A percentile compares a stretch with the other conserved stretches of the same genome.
phyloP scores from a whole-genome alignment of 208 protist species.

The Wallacemonas collosoma region DNA sequence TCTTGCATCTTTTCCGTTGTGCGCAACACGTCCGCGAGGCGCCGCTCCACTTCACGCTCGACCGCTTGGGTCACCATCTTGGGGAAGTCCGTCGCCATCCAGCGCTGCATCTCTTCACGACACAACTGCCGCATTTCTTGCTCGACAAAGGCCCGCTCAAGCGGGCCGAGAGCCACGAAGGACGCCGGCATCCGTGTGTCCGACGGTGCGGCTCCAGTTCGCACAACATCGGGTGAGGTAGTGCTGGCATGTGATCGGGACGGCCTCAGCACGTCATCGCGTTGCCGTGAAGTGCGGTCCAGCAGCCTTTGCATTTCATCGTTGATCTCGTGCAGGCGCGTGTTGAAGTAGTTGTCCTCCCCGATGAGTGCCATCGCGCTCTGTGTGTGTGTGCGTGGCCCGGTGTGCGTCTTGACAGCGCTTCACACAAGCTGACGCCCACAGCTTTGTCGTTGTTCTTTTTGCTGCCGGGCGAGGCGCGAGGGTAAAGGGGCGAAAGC shows the following conservation, averaged over 20 bases:
- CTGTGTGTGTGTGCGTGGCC: not conserved
- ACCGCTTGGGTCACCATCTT: slow-evolving; percentile 29
- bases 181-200: not conserved
- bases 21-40: slow-evolving; percentile 23
- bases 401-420: not conserved
- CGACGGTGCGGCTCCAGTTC: not conserved
- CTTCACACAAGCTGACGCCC: no score
- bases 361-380: slow-evolving; percentile 12
- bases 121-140: slow-evolving; percentile 35
- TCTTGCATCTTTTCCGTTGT: slow-evolving; percentile 24
- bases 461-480: no score
- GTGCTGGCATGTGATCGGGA: not conserved
- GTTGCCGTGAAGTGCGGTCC: slow-evolving; percentile 47
- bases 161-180: slow-evolving; percentile 5
- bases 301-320: slow-evolving; percentile 76
- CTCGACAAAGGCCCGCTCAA: slow-evolving; percentile 18
- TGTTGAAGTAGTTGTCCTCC: slow-evolving; percentile 52
- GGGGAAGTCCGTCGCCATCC: slow-evolving; percentile 31
- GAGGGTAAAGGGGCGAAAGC: no score
- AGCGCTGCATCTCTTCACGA: slow-evolving; percentile 20
- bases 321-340: slow-evolving; percentile 66
- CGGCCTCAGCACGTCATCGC: slow-evolving; percentile 32
- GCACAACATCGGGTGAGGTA: not conserved
- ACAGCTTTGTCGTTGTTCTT: no score
- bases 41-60: slow-evolving; percentile 36